Conservation (phyloP, 768 basidiomycete species). For the Lactifluus piperatus region DNA sequence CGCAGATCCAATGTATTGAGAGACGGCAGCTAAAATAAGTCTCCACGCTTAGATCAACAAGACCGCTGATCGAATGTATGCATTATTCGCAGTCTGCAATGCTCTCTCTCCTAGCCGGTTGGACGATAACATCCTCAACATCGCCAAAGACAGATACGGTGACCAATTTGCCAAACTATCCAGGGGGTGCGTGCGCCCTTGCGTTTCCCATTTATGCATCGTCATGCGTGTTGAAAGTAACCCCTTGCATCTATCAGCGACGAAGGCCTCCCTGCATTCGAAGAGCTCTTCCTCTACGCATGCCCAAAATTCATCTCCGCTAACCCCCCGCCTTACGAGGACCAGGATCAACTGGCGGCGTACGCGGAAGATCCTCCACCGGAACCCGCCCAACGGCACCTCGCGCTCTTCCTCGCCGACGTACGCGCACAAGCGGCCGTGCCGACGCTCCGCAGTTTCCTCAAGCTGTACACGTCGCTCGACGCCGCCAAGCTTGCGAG, state of each 20-base stretch:
- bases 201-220: background rate
- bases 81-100: constrained; percentile 88
- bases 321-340: constrained; percentile 90
- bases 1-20: constrained; percentile 5
- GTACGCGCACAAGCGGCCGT: constrained; percentile 68
- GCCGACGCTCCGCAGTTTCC: constrained; percentile 80
- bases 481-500: constrained; percentile 86
- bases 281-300: constrained; percentile 89
- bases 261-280: constrained; percentile 71
- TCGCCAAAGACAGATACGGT: constrained; percentile 88
- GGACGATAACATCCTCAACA: constrained; percentile 91
- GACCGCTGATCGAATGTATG: constrained; percentile 97
- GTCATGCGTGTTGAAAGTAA: background rate
- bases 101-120: constrained; percentile 86
- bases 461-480: constrained; percentile 92
- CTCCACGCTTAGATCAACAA: constrained; percentile 72
- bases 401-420: constrained; percentile 76
- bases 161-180: constrained; percentile 85
- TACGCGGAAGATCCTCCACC: constrained; percentile 31
- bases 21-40: background rate
- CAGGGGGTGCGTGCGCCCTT: constrained; percentile 51
- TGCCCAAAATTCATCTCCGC: constrained; percentile 97
- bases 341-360: constrained; percentile 48
- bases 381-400: constrained; percentile 81
- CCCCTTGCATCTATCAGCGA: constrained; percentile 32